Evolutionary conservation across 768 basidiomycete species (phyloP).

Genomic region (Pleurotus eryngii): DNA sequence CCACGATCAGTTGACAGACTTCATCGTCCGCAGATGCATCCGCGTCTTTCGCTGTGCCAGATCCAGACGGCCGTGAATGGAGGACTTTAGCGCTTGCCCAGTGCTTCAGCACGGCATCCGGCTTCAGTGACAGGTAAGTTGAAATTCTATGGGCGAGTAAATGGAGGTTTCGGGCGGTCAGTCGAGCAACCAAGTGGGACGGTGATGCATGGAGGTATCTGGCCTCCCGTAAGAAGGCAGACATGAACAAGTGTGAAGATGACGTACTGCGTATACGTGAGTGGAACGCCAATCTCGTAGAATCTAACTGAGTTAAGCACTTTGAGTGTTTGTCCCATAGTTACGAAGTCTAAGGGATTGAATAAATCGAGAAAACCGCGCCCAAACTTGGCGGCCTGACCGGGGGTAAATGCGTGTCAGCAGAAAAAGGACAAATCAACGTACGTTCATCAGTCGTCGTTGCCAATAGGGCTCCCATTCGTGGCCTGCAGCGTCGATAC

Average conservation of each 20-base stretch:
- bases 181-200: conserved; percentile 72
- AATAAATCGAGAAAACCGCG: conserved; percentile 90
- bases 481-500: conserved; percentile 88
- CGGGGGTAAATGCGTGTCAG: conserved; percentile 1
- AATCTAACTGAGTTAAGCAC: conserved; percentile 91
- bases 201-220: conserved; percentile 86
- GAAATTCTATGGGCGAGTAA: conserved; percentile 91
- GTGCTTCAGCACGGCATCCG: conserved; percentile 86
- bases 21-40: conserved; percentile 71
- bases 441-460: conserved; percentile 75
- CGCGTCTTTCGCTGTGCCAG: conserved; percentile 48
- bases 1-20: conserved; percentile 79
- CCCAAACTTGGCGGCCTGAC: conserved; percentile 93
- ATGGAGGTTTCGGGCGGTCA: conserved; percentile 86
- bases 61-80: conserved; percentile 58
- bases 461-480: conserved; percentile 95
- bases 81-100: conserved; percentile 95
- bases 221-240: conserved; percentile 2
- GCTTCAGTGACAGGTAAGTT: conserved; percentile 74
- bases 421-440: conserved; percentile 16
- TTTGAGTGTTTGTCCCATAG: conserved; percentile 89
- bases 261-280: conserved; percentile 86
- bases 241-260: background rate
- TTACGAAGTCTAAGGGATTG: conserved; percentile 88
- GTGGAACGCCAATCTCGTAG: conserved; percentile 89